These are phyloP conservation scores for Plasmopara halstedii DNA, from an alignment of 352 stramenopile species.

Conservation along the genomic window DNA sequence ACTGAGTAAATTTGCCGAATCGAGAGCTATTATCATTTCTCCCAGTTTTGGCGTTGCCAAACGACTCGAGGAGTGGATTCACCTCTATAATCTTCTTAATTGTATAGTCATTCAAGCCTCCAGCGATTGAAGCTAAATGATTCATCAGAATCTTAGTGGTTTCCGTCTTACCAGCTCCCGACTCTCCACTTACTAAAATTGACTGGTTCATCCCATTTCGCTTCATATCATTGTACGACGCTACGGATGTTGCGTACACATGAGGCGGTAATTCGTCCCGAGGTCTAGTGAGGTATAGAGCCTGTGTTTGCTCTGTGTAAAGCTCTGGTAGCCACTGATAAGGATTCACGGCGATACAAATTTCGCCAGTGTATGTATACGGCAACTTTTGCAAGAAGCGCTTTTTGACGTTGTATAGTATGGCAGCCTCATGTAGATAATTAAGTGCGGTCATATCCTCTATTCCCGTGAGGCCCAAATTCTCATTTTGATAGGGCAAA, in stretches of 20 bases:
- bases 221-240: slow-evolving; percentile 64
- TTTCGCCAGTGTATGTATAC: slow-evolving; percentile 96
- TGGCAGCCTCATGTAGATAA: slow-evolving; percentile 86
- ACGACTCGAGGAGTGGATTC: slow-evolving; percentile 79
- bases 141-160: slow-evolving; percentile 88
- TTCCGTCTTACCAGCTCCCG: slow-evolving; percentile 83
- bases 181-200: slow-evolving; percentile 84
- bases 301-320: slow-evolving; percentile 68
- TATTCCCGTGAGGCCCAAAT: slow-evolving; percentile 43
- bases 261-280: slow-evolving; percentile 56
- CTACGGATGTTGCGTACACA: slow-evolving; percentile 66
- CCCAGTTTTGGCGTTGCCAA: slow-evolving; percentile 91
- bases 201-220: slow-evolving; percentile 63
- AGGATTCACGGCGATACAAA: slow-evolving; percentile 96
- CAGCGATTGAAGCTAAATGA: slow-evolving; percentile 68
- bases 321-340: slow-evolving; percentile 89
- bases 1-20: slow-evolving; percentile 97
- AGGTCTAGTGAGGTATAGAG: slow-evolving; percentile 54
- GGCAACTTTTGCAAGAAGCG: slow-evolving; percentile 82
- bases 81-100: slow-evolving; percentile 82
- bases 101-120: slow-evolving; percentile 56
- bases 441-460: slow-evolving; percentile 87
- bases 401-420: slow-evolving; percentile 88
- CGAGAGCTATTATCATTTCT: slow-evolving; percentile 95
- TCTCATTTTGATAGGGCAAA: slow-evolving; percentile 75